These are phyloP conservation scores for Wickerhamomyces bovis DNA, from an alignment of 805 yeast genomes.

Conservation along the genomic window DNA sequence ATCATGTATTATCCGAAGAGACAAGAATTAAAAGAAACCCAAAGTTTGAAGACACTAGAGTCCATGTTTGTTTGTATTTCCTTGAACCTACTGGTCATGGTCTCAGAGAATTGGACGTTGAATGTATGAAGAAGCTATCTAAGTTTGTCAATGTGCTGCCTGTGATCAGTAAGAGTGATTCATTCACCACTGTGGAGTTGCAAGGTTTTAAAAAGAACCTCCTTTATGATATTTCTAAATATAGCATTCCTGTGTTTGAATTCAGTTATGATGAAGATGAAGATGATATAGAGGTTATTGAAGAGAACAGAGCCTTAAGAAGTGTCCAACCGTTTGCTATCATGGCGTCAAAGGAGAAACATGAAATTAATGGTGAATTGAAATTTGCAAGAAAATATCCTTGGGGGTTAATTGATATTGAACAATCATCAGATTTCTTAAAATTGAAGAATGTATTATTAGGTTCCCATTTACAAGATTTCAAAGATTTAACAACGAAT, in stretches of 20 bases:
- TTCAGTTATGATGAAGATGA: constrained; percentile 68
- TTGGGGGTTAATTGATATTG: constrained; percentile 61
- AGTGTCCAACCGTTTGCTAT: constrained; percentile 72
- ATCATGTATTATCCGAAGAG: constrained; percentile 76
- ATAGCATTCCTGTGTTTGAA: constrained; percentile 68
- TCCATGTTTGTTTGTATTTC: constrained; percentile 67
- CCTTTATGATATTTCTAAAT: constrained; percentile 55
- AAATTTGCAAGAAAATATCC: constrained; percentile 65
- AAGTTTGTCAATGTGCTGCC: constrained; percentile 73
- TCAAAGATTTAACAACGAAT: constrained; percentile 75
- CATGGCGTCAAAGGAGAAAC: constrained; percentile 56
- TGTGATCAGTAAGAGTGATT: constrained; percentile 63
- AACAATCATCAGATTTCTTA: constrained; percentile 46
- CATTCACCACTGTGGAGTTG: constrained; percentile 60
- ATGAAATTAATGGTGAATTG: constrained; percentile 41
- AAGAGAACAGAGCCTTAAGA: constrained; percentile 59
- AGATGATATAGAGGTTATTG: constrained; percentile 62
- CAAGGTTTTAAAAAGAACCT: constrained; percentile 53
- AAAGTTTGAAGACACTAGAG: constrained; percentile 68
- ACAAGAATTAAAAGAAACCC: constrained; percentile 85
- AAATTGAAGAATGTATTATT: constrained; percentile 62
- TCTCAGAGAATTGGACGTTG: constrained; percentile 65
- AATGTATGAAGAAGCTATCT: constrained; percentile 62
- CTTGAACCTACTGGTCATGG: constrained; percentile 78
- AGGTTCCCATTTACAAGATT: constrained; percentile 79